A percentile compares a stretch with the other conserved stretches of the same genome.
phyloP scores from a whole-genome alignment of 2,329 filamentous ascomycete genomes.

The Aspergillus oerlinghausenensis region DNA sequence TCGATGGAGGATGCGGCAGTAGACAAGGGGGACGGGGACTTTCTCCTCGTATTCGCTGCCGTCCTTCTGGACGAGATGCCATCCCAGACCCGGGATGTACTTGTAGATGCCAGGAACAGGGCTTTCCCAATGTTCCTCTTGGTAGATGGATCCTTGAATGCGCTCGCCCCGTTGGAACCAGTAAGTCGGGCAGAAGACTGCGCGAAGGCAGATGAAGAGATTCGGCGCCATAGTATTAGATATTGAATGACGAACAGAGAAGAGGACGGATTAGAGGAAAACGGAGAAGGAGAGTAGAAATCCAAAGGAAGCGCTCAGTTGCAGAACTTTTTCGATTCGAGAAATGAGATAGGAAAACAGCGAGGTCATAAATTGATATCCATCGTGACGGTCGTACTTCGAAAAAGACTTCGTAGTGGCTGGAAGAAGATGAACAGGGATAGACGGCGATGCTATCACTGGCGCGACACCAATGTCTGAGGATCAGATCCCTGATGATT shows the following conservation, averaged over 20 bases:
- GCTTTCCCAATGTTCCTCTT: constrained; percentile 46
- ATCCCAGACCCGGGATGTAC: constrained; percentile 47
- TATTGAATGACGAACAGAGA: constrained; percentile 4
- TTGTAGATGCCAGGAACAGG: constrained; percentile 48
- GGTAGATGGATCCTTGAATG: constrained; percentile 35
- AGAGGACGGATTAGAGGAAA: not conserved
- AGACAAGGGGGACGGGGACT: constrained; percentile 37
- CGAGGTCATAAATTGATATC: constrained; percentile 28
- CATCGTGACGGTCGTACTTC: constrained; percentile 19
- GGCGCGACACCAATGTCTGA: not conserved
- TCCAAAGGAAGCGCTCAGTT: constrained; percentile 19
- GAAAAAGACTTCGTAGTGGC: constrained; percentile 10
- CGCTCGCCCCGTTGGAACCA: constrained; percentile 44
- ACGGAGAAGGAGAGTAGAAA: not conserved
- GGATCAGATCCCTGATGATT: not conserved
- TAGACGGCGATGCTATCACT: not conserved
- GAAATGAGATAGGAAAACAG: constrained; percentile 8
- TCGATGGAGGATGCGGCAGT: constrained; percentile 47
- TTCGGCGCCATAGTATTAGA: constrained; percentile 45
- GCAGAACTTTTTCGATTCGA: constrained; percentile 6
- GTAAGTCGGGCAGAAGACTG: constrained; percentile 45
- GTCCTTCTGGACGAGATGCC: constrained; percentile 45
- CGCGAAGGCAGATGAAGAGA: constrained; percentile 47
- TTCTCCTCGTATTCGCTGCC: constrained; percentile 30
- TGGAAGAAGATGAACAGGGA: constrained; percentile 4